Conservation (phyloP, 331 rosid genomes). For the Pyracantha coccinea region DNA sequence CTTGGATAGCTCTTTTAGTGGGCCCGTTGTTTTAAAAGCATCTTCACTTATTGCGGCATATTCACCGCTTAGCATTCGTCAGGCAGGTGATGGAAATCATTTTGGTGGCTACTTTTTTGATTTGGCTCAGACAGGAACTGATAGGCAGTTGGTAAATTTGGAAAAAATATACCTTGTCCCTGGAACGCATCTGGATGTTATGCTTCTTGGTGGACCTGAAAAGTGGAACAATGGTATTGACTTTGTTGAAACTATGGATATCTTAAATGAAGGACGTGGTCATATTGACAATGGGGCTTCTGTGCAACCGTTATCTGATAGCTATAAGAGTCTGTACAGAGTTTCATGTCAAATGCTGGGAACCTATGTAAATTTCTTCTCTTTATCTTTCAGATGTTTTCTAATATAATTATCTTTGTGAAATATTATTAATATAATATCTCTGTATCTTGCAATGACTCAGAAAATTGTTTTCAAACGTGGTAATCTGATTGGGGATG, state of each 20-base stretch:
- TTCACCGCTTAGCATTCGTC: slow-evolving; percentile 51
- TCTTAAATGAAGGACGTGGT: slow-evolving; percentile 38
- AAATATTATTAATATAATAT: not conserved
- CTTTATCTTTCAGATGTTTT: slow-evolving; percentile 1
- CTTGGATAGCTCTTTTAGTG: slow-evolving; percentile 34
- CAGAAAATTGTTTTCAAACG: slow-evolving; percentile 70
- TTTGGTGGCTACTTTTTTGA: slow-evolving; percentile 90
- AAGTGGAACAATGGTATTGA: slow-evolving; percentile 53
- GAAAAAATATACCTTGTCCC: slow-evolving; percentile 70
- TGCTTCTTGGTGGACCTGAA: slow-evolving; percentile 83
- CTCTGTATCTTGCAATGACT: slow-evolving; percentile 31
- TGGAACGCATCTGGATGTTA: slow-evolving; percentile 56
- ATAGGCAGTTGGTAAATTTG: slow-evolving; percentile 34
- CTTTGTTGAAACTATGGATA: slow-evolving; percentile 38
- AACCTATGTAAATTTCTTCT: slow-evolving; percentile 59
- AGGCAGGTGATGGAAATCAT: slow-evolving; percentile 73
- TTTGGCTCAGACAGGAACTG: slow-evolving; percentile 47
- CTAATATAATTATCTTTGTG: slow-evolving; percentile 1
- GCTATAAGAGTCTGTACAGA: slow-evolving; percentile 46
- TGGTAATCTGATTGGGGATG: slow-evolving; percentile 88
- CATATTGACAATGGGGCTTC: slow-evolving; percentile 35
- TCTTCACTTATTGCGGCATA: slow-evolving; percentile 64
- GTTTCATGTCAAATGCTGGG: slow-evolving; percentile 58
- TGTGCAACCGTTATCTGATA: slow-evolving; percentile 47
- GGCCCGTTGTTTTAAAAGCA: slow-evolving; percentile 62